Base-by-base conservation (phyloP, 2,329 filamentous ascomycete genomes). In the Xylaria sp. region DNA sequence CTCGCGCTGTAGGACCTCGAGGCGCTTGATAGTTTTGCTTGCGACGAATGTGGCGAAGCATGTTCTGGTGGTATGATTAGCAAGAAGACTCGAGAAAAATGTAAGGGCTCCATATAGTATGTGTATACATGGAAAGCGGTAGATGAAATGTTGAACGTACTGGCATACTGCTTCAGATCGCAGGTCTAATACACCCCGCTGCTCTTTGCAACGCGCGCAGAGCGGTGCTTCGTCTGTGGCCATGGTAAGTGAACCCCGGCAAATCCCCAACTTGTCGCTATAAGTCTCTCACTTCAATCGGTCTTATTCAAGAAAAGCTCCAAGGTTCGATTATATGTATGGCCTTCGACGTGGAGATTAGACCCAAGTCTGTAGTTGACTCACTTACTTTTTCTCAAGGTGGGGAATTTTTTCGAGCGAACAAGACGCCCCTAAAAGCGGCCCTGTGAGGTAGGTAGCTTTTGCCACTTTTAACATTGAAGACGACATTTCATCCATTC, bases 31-130 rank as follows among this genome's bases (percentile, higher is more conserved):
- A 69, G 90, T 87, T 81, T 98, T 98, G 73, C 88, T 90, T 69
- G 88, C 85, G 65, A 97, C 86, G 83, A 94, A 98, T 75, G 88
- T 87, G 67, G 87, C 83, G 81, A 95, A 98, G 82, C 96, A 98
- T 71, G 86, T 82, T 65, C 91, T 93, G 73, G 44, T 31, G 39
- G n/a, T 13, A 2, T 13, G 31, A 34, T 65, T 1, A 59, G 23
- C 41, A 2, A n/a, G 12, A 41, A 31, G 13, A 41, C 59, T 20
- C 56, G 23, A n/a, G 44, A 8, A 44, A 39, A 15, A 13, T 10
- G 4, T 8, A 3, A 23, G 28, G 6, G 15, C 3, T 37, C 20
- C n/a, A 15, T 25, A 15, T 28, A 15, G 5, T 4, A 28, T 52
- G 8, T 15, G 15, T 8, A 31, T 34, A 34, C 18, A 54, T 31